Evolutionary conservation across 2,329 filamentous ascomycete species (phyloP).

Genomic region (Dactylonectria macrodidyma): DNA sequence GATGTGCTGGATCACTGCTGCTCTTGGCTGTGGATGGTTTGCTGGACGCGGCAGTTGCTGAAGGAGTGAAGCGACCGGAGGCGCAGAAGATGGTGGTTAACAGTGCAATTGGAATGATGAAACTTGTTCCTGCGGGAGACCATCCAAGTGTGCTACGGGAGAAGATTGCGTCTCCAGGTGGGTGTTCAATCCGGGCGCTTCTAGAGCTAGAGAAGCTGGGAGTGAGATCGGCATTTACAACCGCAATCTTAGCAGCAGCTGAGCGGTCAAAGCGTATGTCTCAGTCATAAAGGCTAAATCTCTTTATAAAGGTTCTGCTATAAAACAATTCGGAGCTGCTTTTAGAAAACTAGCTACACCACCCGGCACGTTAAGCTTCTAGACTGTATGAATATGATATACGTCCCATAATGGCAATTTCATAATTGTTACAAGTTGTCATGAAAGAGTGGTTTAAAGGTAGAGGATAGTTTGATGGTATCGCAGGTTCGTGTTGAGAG

Average conservation of each 20-base stretch:
- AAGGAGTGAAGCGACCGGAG: slow-evolving; percentile 29
- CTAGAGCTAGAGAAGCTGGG: slow-evolving; percentile 22
- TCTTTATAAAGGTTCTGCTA: too few species aligned
- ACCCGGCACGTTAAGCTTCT: too few species aligned
- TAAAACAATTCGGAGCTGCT: too few species aligned
- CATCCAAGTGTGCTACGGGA: slow-evolving; percentile 28
- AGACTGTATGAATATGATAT: too few species aligned
- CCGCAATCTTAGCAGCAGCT: slow-evolving; percentile 24
- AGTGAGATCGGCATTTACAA: slow-evolving; percentile 27
- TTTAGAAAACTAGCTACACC: too few species aligned
- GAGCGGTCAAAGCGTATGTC: slow-evolving; percentile 25
- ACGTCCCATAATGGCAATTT: too few species aligned
- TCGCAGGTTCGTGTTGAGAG: too few species aligned
- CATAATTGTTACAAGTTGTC: too few species aligned
- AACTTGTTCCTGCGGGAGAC: slow-evolving; percentile 24
- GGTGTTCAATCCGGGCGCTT: slow-evolving; percentile 28
- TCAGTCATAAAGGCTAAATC: background rate
- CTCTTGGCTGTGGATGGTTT: slow-evolving; percentile 28
- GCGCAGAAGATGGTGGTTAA: slow-evolving; percentile 21
- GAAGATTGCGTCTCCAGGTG: slow-evolving; percentile 33
- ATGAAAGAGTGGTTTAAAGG: too few species aligned
- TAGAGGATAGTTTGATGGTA: too few species aligned
- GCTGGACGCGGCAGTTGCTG: slow-evolving; percentile 30
- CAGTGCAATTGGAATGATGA: slow-evolving; percentile 30
- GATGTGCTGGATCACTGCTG: slow-evolving; percentile 27